These are phyloP conservation scores for Escallonia herrerae DNA, from an alignment of 129 eudicot species.

Conservation along the genomic window DNA sequence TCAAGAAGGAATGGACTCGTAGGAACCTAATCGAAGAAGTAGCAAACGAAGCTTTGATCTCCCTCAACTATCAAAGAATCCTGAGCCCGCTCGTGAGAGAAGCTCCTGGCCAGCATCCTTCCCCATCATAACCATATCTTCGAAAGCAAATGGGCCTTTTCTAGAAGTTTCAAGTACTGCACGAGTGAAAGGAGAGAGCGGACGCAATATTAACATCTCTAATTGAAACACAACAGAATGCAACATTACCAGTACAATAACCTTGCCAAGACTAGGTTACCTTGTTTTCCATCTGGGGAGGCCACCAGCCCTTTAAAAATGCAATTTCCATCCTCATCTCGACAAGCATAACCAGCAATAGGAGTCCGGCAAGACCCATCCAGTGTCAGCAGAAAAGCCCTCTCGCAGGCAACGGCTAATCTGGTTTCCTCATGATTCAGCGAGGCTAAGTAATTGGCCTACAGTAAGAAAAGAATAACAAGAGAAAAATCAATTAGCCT, in stretches of 20 bases:
- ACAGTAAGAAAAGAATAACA: constrained; percentile 1
- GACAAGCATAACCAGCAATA: constrained; percentile 81
- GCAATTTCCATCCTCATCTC: constrained; percentile 69
- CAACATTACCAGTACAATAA: background rate
- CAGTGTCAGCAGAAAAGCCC: constrained; percentile 63
- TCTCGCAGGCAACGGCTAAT: constrained; percentile 84
- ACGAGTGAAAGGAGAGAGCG: background rate
- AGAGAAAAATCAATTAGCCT: too few relatives aligned
- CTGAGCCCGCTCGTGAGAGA: constrained; percentile 72
- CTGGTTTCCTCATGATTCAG: constrained; percentile 93
- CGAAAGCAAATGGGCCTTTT: constrained; percentile 55
- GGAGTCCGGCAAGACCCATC: constrained; percentile 97
- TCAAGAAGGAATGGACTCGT: constrained; percentile 1
- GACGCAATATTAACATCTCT: background rate
- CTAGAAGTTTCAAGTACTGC: constrained; percentile 85
- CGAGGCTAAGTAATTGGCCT: constrained; percentile 73
- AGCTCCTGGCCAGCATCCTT: constrained; percentile 95
- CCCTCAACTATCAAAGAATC: constrained; percentile 63
- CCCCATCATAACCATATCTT: constrained; percentile 88
- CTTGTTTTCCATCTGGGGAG: constrained; percentile 85
- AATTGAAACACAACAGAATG: background rate
- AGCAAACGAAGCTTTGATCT: background rate
- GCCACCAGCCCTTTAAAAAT: constrained; percentile 79
- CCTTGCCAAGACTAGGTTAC: constrained; percentile 11
- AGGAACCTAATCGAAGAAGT: constrained; percentile 6